phyloP scores from a whole-genome alignment of 768 basidiomycete species.

The Lanmaoa pseudosensibilis region DNA sequence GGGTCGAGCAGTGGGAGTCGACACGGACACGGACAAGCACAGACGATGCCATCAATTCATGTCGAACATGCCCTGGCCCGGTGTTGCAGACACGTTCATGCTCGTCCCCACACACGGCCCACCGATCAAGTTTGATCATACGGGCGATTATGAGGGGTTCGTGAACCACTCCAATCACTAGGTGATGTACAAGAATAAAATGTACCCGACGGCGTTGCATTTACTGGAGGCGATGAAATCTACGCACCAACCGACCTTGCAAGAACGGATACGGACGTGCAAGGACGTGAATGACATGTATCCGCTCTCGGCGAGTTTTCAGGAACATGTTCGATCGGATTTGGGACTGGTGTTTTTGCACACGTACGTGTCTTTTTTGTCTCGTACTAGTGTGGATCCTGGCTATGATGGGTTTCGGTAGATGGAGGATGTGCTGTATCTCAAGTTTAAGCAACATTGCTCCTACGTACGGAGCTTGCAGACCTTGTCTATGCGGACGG shows the following conservation, averaged over 20 bases:
- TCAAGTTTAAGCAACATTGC: conserved; percentile 74
- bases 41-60: conserved; percentile 16
- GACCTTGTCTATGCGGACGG: conserved; percentile 55
- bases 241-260: conserved; percentile 49
- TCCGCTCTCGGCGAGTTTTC: conserved; percentile 33
- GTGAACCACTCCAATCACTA: conserved; percentile 67
- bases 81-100: conserved; percentile 2
- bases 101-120: conserved; percentile 20
- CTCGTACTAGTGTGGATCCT: not conserved
- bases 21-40: conserved; percentile 20
- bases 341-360: conserved; percentile 55
- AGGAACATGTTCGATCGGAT: conserved; percentile 46
- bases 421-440: conserved; percentile 68
- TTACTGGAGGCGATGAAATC: conserved; percentile 79
- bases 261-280: conserved; percentile 53
- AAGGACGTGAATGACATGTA: conserved; percentile 41
- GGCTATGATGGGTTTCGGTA: conserved; percentile 23
- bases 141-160: conserved; percentile 46
- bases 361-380: conserved; percentile 43
- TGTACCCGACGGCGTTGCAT: conserved; percentile 71
- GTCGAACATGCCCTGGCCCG: not conserved
- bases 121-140: conserved; percentile 44
- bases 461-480: conserved; percentile 53
- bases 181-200: conserved; percentile 52
- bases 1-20: conserved; percentile 17